These are phyloP conservation scores for Annulohypoxylon bovei DNA, from an alignment of 495 filamentous ascomycete genomes.

Conservation along the genomic window DNA sequence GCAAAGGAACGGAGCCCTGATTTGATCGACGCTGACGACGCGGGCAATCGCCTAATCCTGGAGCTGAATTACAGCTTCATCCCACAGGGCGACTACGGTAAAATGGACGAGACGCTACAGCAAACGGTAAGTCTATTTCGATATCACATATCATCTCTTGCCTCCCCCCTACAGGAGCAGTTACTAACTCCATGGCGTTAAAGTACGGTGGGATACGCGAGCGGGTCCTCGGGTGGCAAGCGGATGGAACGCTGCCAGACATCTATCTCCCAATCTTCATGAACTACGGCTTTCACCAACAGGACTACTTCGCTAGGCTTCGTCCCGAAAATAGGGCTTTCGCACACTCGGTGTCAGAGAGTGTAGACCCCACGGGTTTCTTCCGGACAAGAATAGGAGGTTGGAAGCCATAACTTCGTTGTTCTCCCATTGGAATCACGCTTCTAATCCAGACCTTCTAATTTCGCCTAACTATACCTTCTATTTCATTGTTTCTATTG, in stretches of 20 bases:
- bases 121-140: slow-evolving; percentile 32
- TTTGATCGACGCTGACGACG: slow-evolving; percentile 60
- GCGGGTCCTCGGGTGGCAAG: slow-evolving; percentile 47
- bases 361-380: slow-evolving; percentile 63
- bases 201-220: slow-evolving; percentile 44
- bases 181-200: slow-evolving; percentile 4
- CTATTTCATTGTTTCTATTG: too few relatives aligned
- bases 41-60: slow-evolving; percentile 61
- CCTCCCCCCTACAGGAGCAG: not conserved
- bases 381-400: slow-evolving; percentile 65
- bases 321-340: slow-evolving; percentile 53
- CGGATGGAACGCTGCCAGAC: slow-evolving; percentile 59
- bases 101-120: slow-evolving; percentile 58
- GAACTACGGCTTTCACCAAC: slow-evolving; percentile 64
- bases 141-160: not conserved
- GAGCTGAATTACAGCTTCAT: slow-evolving; percentile 62
- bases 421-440: not conserved
- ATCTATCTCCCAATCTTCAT: slow-evolving; percentile 65
- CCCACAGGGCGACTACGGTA: slow-evolving; percentile 52
- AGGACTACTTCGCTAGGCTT: slow-evolving; percentile 65
- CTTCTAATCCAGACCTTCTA: not conserved
- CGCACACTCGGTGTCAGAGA: slow-evolving; percentile 50
- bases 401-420: slow-evolving; percentile 42
- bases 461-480: not conserved
- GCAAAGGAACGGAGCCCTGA: slow-evolving; percentile 60